A percentile compares a stretch with the other conserved stretches of the same genome.
Conservation (phyloP, 805 yeast species). For the Tetrapisispora namnaoensis region DNA sequence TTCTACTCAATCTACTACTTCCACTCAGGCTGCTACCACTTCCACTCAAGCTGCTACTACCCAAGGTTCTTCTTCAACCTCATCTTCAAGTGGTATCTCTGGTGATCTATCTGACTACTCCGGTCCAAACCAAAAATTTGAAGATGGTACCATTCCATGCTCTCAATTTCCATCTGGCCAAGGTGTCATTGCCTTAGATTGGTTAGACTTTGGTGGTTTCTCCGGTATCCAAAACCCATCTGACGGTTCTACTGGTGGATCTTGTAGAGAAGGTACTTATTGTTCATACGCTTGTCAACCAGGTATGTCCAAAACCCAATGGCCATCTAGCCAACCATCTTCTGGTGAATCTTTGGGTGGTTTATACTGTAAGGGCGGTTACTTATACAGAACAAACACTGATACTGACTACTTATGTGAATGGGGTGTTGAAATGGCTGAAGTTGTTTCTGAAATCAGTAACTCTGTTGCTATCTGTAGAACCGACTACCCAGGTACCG, state of each 20-base stretch:
- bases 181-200: slow-evolving; percentile 57
- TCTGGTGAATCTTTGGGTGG: slow-evolving; percentile 95
- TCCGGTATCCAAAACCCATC: slow-evolving; percentile 28
- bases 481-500: slow-evolving; percentile 99
- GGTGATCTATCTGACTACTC: slow-evolving; percentile 57
- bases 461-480: slow-evolving; percentile 84
- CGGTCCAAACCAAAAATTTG: slow-evolving; percentile 50
- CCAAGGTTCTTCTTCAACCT: slow-evolving; percentile 18
- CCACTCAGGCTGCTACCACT: slow-evolving; percentile 13
- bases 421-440: slow-evolving; percentile 74
- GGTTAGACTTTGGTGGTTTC: slow-evolving; percentile 47
- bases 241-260: slow-evolving; percentile 49
- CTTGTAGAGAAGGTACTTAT: slow-evolving; percentile 83
- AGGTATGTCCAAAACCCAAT: slow-evolving; percentile 98
- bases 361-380: slow-evolving; percentile 73
- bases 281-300: slow-evolving; percentile 98
- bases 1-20: slow-evolving; percentile 10
- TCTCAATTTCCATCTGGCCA: slow-evolving; percentile 61
- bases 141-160: slow-evolving; percentile 64
- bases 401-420: slow-evolving; percentile 67
- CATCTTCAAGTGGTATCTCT: slow-evolving; percentile 30
- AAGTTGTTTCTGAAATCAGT: slow-evolving; percentile 54
- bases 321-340: slow-evolving; percentile 85
- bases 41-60: slow-evolving; percentile 13
- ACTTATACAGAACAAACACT: slow-evolving; percentile 73